Evolutionary conservation across 805 yeast species (phyloP), one percentile per base, ranked within the genome.

Genomic region (Cyberlindnera subsufficiens): DNA sequence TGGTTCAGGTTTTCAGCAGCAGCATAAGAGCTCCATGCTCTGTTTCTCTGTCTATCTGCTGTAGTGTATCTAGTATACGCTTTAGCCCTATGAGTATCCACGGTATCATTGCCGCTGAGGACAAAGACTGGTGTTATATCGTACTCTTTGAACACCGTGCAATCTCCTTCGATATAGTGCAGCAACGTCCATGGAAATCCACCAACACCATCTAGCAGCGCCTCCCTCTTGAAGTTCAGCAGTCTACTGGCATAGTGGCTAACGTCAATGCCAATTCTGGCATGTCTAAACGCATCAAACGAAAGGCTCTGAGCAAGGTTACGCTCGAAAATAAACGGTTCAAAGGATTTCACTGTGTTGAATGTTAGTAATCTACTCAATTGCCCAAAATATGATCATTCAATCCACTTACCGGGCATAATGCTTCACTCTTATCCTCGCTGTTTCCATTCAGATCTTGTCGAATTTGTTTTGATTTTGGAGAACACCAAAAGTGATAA

Each of bases 191-290:
- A 60, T 2, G 96, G 95, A 43, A 82, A 74, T 0, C 95, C 96
- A 19, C 95, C 96, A 49, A 84, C 73, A 9, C 93, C 95, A 39
- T 81, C 83, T 33, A 80, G 61, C 46, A 75, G 76, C 38, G 82
- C 82, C 52, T 86, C 95, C 43, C 78, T 79, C 50, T 79, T 80
- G 51, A 68, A 68, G 5, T 81, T 55, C 46, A 84, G 63, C 35
- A 84, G 68, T 41, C 86, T 65, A 20, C 84, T 68, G 32, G 87
- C 62, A 55, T 87, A 89, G 58, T 87, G 89, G 50, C 78, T 85
- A 13, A 82, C 93, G 59, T 89, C 96, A 36, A 88, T 84, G 43
- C 96, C 96, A 40, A 88, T 66, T 14, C 82, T 75, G 22, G 90
- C 75, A 54, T 80, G 79, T 43, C 70, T 75, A 44, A 88, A 67